Percentiles rank a stretch among this genome's conserved stretches.
Evolutionary conservation across 2,329 filamentous ascomycete genomes (phyloP).

Genomic region (Cercospora zeae-maydis): DNA sequence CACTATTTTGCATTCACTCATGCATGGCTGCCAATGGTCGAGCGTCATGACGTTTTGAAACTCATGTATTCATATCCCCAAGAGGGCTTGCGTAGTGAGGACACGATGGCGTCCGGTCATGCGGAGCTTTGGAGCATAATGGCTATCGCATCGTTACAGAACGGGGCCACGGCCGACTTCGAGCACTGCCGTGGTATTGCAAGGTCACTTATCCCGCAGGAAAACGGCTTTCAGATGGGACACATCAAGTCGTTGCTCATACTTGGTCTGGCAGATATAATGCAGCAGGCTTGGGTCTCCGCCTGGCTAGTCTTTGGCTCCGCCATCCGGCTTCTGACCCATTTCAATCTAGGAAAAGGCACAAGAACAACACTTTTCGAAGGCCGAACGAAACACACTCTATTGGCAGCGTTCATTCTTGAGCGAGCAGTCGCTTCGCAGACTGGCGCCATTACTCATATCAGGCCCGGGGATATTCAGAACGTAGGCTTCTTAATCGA

Average conservation of each 20-base stretch:
- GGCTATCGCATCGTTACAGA: slow-evolving; percentile 28
- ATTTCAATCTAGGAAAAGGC: slow-evolving; percentile 28
- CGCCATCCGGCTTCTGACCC: slow-evolving; percentile 54
- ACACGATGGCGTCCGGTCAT: slow-evolving; percentile 37
- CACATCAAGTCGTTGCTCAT: slow-evolving; percentile 45
- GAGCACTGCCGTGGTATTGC: slow-evolving; percentile 16
- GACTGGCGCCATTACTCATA: slow-evolving; percentile 50
- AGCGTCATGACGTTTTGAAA: slow-evolving; percentile 61
- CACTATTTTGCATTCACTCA: slow-evolving; percentile 73
- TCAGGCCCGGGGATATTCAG: slow-evolving; percentile 49
- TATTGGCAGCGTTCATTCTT: slow-evolving; percentile 59
- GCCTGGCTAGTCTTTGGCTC: slow-evolving; percentile 65
- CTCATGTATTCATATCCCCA: slow-evolving; percentile 55
- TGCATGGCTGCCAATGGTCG: slow-evolving; percentile 70
- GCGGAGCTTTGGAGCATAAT: slow-evolving; percentile 48
- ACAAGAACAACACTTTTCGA: slow-evolving; percentile 15
- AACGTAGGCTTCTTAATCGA: slow-evolving; percentile 54
- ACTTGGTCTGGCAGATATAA: slow-evolving; percentile 62
- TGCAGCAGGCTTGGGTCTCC: slow-evolving; percentile 52
- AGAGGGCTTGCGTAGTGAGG: slow-evolving; percentile 37
- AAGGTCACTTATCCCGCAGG: slow-evolving; percentile 22
- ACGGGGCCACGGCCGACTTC: background rate
- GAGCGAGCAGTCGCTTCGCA: slow-evolving; percentile 57
- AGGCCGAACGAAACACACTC: slow-evolving; percentile 41
- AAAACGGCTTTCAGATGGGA: slow-evolving; percentile 36